Base-by-base conservation (phyloP, 2,329 filamentous ascomycete species). In the Cercospora canescens region DNA sequence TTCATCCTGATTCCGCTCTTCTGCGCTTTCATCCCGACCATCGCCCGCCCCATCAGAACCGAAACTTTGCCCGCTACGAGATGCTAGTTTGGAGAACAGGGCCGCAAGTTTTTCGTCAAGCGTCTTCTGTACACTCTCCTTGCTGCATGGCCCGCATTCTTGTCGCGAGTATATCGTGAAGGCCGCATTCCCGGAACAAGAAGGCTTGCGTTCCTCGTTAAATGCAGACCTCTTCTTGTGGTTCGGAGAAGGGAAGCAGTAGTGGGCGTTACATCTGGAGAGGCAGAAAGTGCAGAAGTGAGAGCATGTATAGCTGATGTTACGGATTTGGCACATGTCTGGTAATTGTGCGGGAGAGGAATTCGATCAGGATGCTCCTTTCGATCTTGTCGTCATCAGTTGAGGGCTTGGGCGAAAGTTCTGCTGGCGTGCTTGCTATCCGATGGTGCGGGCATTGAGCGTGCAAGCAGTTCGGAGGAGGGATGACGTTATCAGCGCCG, bases 241-340 rank as follows among this genome's bases (percentile, higher is more conserved):
- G n/a, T n/a, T n/a, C n/a, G n/a, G 26, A 21, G 1, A 3, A 28
- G 45, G 45, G 6, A 2, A 12, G 14, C 21, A 12, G 21, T 50
- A 50, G 5, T 26, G 21, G 18, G 18, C 79, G 11, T 69, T 60
- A 66, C 80, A 81, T 21, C 69, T 71, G 2, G 77, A 79, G 9
- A 73, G 71, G 18, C 72, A 70, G 32, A 76, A 68, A 21, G 63
- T 61, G 61, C 74, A 48, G 8, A 65, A 65, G 67, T 80, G 79
- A 0, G 70, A 66, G 69, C 79, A 81, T 8, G 65, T 62, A 62
- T 78, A 80, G 5, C 50, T 64, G 52, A 77, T 74, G 9, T 67
- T 70, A 12, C 76, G 67, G 28, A 75, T 71, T 50, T 79, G 79
- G 74, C 79, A 81, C 79, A 81, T 81, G 30, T n/a, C 24, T 55